These are phyloP conservation scores for Mucor lusitanicus DNA, from an alignment of 371 early-diverging fungal genomes.

Conservation along the genomic window DNA sequence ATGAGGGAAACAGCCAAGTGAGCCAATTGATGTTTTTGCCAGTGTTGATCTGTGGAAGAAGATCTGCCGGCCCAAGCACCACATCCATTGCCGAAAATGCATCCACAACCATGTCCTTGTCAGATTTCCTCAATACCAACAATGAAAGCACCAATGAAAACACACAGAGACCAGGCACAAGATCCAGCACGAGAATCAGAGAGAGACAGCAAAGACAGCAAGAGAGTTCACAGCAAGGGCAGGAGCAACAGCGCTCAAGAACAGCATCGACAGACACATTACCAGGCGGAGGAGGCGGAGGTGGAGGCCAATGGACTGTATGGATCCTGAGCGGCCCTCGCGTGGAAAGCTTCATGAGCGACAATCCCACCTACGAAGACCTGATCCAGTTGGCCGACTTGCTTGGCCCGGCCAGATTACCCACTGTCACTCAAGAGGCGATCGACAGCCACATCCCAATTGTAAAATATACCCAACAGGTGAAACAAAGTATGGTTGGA, in stretches of 20 bases:
- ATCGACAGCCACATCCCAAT: slow-evolving; percentile 33
- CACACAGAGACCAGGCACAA: neutral
- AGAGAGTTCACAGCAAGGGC: neutral
- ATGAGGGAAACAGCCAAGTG: slow-evolving; percentile 1
- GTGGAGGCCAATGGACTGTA: slow-evolving; percentile 27
- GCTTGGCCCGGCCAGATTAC: slow-evolving; percentile 54
- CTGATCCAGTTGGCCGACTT: slow-evolving; percentile 45
- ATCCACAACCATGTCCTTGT: neutral
- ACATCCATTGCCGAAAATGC: neutral
- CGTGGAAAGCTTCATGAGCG: slow-evolving; percentile 12
- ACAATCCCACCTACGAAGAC: slow-evolving; percentile 47
- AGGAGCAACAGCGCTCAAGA: neutral
- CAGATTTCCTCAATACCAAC: neutral
- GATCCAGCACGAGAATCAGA: slow-evolving; percentile 14
- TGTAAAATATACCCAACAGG: slow-evolving; percentile 28
- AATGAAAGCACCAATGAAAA: neutral
- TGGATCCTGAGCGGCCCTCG: slow-evolving; percentile 31
- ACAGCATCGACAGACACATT: neutral
- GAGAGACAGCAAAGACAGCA: slow-evolving; percentile 13
- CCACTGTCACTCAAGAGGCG: slow-evolving; percentile 47
- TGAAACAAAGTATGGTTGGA: slow-evolving; percentile 26
- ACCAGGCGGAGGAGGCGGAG: neutral
- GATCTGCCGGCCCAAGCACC: neutral
- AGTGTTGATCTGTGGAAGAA: slow-evolving; percentile 22
- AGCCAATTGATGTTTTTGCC: slow-evolving; percentile 19